These are phyloP conservation scores for Sclerotinia spermophila DNA, from an alignment of 2,329 filamentous ascomycete genomes.

Conservation along the genomic window DNA sequence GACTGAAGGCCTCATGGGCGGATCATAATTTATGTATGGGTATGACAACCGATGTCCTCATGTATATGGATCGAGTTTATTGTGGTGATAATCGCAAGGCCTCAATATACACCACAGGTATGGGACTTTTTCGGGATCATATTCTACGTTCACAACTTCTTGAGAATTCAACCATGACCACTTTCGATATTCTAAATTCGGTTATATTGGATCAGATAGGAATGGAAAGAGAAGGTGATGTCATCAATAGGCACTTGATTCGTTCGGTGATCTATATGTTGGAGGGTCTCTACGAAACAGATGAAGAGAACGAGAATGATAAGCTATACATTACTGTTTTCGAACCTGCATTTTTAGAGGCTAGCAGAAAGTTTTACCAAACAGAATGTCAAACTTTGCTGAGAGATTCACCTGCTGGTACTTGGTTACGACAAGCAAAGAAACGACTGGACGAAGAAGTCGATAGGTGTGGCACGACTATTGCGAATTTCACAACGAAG, in stretches of 20 bases:
- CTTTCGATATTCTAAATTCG: conserved; percentile 72
- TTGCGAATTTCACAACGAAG: conserved; percentile 66
- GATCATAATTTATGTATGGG: conserved; percentile 91
- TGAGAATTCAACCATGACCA: conserved; percentile 44
- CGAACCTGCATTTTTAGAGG: conserved; percentile 70
- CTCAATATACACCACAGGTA: conserved; percentile 78
- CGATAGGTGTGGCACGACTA: conserved; percentile 76
- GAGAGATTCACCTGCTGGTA: conserved; percentile 72
- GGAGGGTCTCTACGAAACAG: conserved; percentile 78
- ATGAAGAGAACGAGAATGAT: conserved; percentile 70
- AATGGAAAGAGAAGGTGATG: conserved; percentile 86
- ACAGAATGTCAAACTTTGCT: conserved; percentile 72
- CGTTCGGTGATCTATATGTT: conserved; percentile 86
- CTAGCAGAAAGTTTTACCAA: conserved; percentile 70
- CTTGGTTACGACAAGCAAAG: conserved; percentile 75
- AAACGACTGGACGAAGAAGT: conserved; percentile 75
- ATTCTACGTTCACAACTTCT: conserved; percentile 63
- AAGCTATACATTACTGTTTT: conserved; percentile 84
- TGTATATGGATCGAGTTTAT: conserved; percentile 93
- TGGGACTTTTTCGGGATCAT: conserved; percentile 83
- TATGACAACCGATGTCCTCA: conserved; percentile 93
- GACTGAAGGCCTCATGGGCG: conserved; percentile 75
- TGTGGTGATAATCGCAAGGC: conserved; percentile 68
- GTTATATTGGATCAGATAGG: conserved; percentile 87
- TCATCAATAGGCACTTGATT: conserved; percentile 78